These are phyloP conservation scores for Arthrobotrys megalospora DNA, from an alignment of 2,329 filamentous ascomycete species.

Conservation along the genomic window DNA sequence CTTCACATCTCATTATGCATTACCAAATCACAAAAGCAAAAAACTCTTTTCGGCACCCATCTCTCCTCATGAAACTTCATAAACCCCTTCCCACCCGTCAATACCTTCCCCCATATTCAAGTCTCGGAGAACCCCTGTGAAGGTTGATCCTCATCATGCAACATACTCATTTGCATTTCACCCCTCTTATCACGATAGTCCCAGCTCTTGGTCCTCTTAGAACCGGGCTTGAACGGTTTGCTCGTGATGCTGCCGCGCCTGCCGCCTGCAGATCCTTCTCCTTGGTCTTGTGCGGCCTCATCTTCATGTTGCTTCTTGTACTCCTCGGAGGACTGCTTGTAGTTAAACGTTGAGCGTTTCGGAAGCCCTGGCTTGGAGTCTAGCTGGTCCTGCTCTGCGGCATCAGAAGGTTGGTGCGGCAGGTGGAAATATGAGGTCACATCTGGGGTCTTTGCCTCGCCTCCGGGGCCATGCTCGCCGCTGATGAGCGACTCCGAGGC, in stretches of 20 bases:
- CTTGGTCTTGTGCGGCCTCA: neutral
- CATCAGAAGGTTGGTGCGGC: slow-evolving; percentile 54
- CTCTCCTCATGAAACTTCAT: slow-evolving; percentile 21
- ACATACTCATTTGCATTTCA: slow-evolving; percentile 39
- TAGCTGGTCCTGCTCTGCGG: slow-evolving; percentile 19
- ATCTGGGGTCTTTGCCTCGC: slow-evolving; percentile 24
- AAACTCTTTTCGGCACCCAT: neutral
- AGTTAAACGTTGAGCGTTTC: slow-evolving; percentile 48
- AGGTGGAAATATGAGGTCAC: slow-evolving; percentile 32
- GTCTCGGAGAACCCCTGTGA: slow-evolving; percentile 43
- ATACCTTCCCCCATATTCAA: slow-evolving; percentile 28
- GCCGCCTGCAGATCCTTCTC: neutral
- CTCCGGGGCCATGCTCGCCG: slow-evolving; percentile 31
- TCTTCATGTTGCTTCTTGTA: slow-evolving; percentile 45
- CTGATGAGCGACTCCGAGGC: slow-evolving; percentile 62
- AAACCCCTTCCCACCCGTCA: slow-evolving; percentile 23
- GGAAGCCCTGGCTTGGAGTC: slow-evolving; percentile 41
- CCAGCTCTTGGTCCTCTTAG: slow-evolving; percentile 55
- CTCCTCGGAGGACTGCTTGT: slow-evolving; percentile 44
- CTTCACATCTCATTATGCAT: slow-evolving; percentile 11
- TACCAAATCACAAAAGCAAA: slow-evolving; percentile 31
- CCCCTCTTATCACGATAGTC: slow-evolving; percentile 54
- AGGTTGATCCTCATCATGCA: slow-evolving; percentile 17
- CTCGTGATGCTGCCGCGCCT: slow-evolving; percentile 48
- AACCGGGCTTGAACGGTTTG: slow-evolving; percentile 48